Base-by-base conservation (phyloP, 345 rosid species). In the Pelargonium nanum region DNA sequence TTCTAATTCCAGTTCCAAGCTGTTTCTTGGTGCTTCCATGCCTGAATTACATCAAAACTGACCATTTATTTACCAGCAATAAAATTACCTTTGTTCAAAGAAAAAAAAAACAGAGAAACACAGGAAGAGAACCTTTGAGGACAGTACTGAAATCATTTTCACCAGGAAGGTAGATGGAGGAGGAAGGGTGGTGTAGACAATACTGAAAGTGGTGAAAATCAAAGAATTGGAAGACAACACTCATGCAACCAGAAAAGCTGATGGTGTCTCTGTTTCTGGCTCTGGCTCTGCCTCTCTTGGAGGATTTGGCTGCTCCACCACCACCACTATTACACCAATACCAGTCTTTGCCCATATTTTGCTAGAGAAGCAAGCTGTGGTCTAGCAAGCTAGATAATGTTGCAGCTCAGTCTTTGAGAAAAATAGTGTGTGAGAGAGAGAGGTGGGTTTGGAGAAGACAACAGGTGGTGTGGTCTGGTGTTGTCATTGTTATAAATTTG, bases 161-260 rank as follows among this genome's bases (percentile, higher is more conserved):
- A 40, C 15, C 16, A 40, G 48, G 48, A 40, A 40, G 15, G 15
- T 28, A 75, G 53, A 81, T 75, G 69, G 88, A 69, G 59, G 81
- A 61, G 5, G 70, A 75, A 21, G 71, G 79, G 52, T 75, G 85
- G 70, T 69, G 58, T 50, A 78, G 72, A 64, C 81, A 71, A 60
- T 75, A 68, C 52, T 78, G 84, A 26, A 78, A 70, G 55, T 73
- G 83, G 63, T 83, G 88, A 28, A 85, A 87, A 72, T 84, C 89
- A 71, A 89, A 87, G 28, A 89, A 60, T 54, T 89, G 90, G 65
- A 84, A 81, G 19, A 89, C 79, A 59, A 88, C 72, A 69, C 81
- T 77, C 75, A 89, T 85, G 85, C 97, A 93, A 50, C 99, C 94
- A 40, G n/a, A n/a, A n/a, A n/a, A 40, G 81, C 57, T 30, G 78